Conservation (phyloP, 1,139 yeast genomes). For the Starmera stellimalicola region DNA sequence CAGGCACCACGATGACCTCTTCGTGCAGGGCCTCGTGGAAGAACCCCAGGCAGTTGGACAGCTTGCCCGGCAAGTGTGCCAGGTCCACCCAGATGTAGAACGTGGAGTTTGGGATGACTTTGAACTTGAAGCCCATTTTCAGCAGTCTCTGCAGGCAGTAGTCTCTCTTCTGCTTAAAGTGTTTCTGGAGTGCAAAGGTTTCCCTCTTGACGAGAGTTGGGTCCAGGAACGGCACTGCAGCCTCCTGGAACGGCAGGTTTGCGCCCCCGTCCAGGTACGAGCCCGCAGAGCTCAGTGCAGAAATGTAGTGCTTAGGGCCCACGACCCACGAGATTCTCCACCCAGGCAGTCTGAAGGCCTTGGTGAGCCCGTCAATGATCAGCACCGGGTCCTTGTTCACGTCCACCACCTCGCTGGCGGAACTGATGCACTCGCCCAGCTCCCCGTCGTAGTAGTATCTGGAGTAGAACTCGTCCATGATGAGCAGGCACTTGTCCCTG, state of each 20-base stretch:
- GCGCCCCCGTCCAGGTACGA: constrained; percentile 60
- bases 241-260: constrained; percentile 57
- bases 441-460: constrained; percentile 54
- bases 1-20: constrained; percentile 57
- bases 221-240: constrained; percentile 49
- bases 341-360: constrained; percentile 59
- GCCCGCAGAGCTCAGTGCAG: constrained; percentile 52
- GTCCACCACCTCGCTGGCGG: constrained; percentile 47
- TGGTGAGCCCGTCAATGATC: constrained; percentile 55
- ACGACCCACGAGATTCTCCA: constrained; percentile 65
- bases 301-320: constrained; percentile 57
- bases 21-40: constrained; percentile 64
- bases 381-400: constrained; percentile 56
- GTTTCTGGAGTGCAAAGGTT: constrained; percentile 53
- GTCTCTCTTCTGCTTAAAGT: constrained; percentile 54
- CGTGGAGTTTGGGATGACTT: constrained; percentile 50
- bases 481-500: constrained; percentile 44
- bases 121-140: constrained; percentile 50
- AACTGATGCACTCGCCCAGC: constrained; percentile 45
- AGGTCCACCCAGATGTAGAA: constrained; percentile 59
- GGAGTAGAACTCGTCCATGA: constrained; percentile 62
- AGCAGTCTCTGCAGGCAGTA: constrained; percentile 43
- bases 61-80: constrained; percentile 48
- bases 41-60: constrained; percentile 54
- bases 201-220: constrained; percentile 43